Evolutionary conservation across 768 basidiomycete genomes (phyloP).

Genomic region (Tricholoma flavovirens): DNA sequence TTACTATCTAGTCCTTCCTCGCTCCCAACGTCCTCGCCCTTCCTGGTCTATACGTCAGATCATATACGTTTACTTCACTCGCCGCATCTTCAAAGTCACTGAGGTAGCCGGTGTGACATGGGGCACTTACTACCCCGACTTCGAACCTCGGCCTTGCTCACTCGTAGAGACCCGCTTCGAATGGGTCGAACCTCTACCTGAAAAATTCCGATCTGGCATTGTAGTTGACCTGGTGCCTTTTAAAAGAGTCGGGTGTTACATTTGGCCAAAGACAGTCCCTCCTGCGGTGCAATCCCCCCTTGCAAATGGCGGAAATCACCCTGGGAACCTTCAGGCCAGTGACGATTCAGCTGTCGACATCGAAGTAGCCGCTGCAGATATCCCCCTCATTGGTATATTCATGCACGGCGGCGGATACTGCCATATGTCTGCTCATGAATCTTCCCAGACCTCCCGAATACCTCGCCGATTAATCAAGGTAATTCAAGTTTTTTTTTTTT

Average conservation of each 20-base stretch:
- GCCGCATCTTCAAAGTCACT: slow-evolving; percentile 47
- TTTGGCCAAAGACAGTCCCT: slow-evolving; percentile 37
- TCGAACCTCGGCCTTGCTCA: slow-evolving; percentile 23
- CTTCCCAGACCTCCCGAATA: slow-evolving; percentile 40
- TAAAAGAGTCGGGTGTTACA: slow-evolving; percentile 39
- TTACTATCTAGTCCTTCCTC: slow-evolving; percentile 39
- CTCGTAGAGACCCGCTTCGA: slow-evolving; percentile 44
- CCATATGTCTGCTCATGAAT: slow-evolving; percentile 53
- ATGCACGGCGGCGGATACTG: slow-evolving; percentile 53
- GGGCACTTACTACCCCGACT: slow-evolving; percentile 42
- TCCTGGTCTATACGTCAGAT: slow-evolving; percentile 48
- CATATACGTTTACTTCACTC: slow-evolving; percentile 45
- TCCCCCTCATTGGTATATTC: slow-evolving; percentile 40
- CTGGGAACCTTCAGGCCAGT: neutral
- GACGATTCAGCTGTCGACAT: slow-evolving; percentile 14
- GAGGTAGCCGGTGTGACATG: slow-evolving; percentile 54
- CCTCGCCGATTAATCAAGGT: slow-evolving; percentile 41
- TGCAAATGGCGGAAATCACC: neutral
- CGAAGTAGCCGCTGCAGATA: slow-evolving; percentile 19
- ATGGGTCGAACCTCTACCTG: slow-evolving; percentile 41
- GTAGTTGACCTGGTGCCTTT: slow-evolving; percentile 34
- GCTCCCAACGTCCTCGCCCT: slow-evolving; percentile 38
- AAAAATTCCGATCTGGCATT: slow-evolving; percentile 35
- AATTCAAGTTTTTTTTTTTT: neutral
- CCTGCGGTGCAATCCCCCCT: slow-evolving; percentile 3